Evolutionary conservation across 164 flowering plant species (phyloP).

Genomic region (Euptelea pleiosperma): DNA sequence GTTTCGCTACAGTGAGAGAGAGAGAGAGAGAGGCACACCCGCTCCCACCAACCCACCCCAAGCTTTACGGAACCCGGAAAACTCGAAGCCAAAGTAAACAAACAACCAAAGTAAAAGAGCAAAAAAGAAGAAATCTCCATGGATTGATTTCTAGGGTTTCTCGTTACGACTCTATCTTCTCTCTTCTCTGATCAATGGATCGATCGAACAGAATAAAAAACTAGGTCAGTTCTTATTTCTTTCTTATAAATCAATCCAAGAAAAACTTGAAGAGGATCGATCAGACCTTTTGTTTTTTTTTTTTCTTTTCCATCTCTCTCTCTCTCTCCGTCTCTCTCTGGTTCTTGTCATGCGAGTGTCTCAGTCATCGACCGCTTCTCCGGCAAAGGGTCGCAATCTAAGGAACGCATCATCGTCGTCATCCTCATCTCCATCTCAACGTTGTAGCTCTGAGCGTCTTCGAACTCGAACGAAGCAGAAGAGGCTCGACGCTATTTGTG

Average conservation of each 20-base stretch:
- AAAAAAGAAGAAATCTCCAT: neutral
- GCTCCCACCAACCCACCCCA: too few relatives aligned
- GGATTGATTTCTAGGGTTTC: slow-evolving; percentile 16
- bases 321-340: slow-evolving; percentile 3
- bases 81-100: neutral
- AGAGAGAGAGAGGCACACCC: too few relatives aligned
- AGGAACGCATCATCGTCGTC: slow-evolving; percentile 3
- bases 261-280: neutral
- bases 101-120: neutral
- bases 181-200: neutral
- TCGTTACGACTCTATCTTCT: neutral
- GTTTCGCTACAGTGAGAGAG: too few relatives aligned
- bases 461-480: slow-evolving; percentile 67
- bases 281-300: neutral
- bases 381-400: slow-evolving; percentile 21
- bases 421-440: neutral
- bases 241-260: neutral
- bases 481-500: slow-evolving; percentile 74
- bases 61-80: slow-evolving; percentile 5
- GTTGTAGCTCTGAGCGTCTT: slow-evolving; percentile 10
- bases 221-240: slow-evolving; percentile 9
- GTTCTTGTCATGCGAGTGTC: slow-evolving; percentile 55
- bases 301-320: neutral
- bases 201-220: neutral
- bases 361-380: slow-evolving; percentile 24